Conservation (phyloP, 228 moss, liverwort and hornwort genomes). For the Sphagnum magellanicum region DNA sequence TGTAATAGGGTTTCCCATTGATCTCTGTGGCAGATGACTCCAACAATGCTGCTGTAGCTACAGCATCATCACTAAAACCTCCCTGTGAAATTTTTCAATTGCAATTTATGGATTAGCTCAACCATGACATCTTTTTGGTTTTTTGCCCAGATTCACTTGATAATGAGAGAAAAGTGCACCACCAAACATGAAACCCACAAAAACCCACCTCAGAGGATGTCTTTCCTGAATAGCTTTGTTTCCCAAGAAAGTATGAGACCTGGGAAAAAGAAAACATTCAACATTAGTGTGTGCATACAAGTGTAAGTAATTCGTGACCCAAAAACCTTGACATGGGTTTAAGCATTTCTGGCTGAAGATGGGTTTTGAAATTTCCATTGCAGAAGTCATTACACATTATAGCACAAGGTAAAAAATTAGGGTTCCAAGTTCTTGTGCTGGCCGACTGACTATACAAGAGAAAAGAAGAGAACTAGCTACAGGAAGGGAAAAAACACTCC, state of each 20-base stretch:
- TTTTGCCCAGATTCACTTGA: too few relatives aligned
- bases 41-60: constrained; percentile 57
- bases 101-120: not conserved
- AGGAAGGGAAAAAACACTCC: not conserved
- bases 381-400: not conserved
- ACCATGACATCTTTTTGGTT: too few relatives aligned
- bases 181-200: not conserved
- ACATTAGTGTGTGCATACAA: too few relatives aligned
- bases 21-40: constrained; percentile 30
- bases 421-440: too few relatives aligned
- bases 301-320: too few relatives aligned
- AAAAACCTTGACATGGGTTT: too few relatives aligned
- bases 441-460: too few relatives aligned
- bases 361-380: too few relatives aligned
- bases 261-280: constrained; percentile 7
- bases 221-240: constrained; percentile 70
- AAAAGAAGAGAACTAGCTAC: not conserved
- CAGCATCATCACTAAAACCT: constrained; percentile 54
- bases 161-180: too few relatives aligned
- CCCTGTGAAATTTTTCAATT: constrained; percentile 28
- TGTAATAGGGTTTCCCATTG: constrained; percentile 70
- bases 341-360: too few relatives aligned
- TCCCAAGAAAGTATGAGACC: constrained; percentile 74
- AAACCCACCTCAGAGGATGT: constrained; percentile 59
- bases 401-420: too few relatives aligned